Conservation (phyloP, 306 rosid species). For the Citrullus mucosospermus region DNA sequence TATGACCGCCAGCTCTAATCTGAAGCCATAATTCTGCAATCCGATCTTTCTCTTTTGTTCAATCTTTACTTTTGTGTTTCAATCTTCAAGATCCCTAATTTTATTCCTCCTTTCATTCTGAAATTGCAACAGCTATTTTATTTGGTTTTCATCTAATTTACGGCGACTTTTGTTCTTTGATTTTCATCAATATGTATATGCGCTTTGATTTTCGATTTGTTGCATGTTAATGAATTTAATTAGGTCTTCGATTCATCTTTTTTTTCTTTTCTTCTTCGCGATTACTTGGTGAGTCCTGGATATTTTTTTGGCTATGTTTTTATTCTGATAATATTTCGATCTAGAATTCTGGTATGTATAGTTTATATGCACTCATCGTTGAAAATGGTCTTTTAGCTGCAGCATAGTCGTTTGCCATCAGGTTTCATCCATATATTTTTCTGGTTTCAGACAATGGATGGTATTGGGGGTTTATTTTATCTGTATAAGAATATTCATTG, state of each 20-base stretch:
- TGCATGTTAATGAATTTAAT: slow-evolving; percentile 17
- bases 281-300: neutral
- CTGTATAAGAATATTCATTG: neutral
- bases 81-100: slow-evolving; percentile 50
- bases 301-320: neutral
- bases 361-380: neutral
- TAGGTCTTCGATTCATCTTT: slow-evolving; percentile 15
- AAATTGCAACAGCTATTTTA: neutral
- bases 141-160: neutral
- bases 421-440: slow-evolving; percentile 9
- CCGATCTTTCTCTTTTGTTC: neutral
- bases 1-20: slow-evolving; percentile 37
- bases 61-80: neutral
- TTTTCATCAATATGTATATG: slow-evolving; percentile 11
- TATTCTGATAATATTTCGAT: neutral
- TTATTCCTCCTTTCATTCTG: neutral
- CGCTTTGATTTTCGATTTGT: slow-evolving; percentile 15
- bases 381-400: neutral
- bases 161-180: neutral
- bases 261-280: neutral
- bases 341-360: neutral
- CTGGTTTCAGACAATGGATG: neutral
- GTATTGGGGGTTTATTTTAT: slow-evolving; percentile 9
- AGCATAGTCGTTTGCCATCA: neutral
- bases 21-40: slow-evolving; percentile 6